Percentiles rank a stretch among this genome's conserved stretches.
These are phyloP conservation scores for Ustilago cynodontis DNA, from an alignment of 1,284 basidiomycete genomes.

Conservation along the genomic window DNA sequence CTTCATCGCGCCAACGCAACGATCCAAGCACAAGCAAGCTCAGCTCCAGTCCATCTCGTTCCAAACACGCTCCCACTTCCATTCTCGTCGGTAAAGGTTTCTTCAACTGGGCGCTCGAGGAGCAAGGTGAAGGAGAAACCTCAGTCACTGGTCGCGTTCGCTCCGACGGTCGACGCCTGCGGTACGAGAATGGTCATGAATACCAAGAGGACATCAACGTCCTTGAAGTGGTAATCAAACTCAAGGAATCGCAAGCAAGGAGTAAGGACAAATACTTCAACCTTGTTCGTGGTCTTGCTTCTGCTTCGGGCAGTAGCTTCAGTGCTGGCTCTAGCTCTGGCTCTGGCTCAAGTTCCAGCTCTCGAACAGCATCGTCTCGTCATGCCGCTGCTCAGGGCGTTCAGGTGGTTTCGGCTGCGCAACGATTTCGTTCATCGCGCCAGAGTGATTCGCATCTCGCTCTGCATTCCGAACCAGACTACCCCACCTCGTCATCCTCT, in stretches of 20 bases:
- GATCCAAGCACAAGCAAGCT: slow-evolving; percentile 44
- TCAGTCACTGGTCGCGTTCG: slow-evolving; percentile 64
- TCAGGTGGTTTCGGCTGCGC: slow-evolving; percentile 19
- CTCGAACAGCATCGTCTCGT: slow-evolving; percentile 14
- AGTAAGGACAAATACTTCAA: slow-evolving; percentile 63
- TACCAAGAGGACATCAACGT: slow-evolving; percentile 55
- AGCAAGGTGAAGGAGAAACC: slow-evolving; percentile 65
- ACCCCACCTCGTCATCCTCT: slow-evolving; percentile 38
- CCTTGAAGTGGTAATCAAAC: slow-evolving; percentile 63
- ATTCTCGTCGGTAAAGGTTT: slow-evolving; percentile 67
- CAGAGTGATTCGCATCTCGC: slow-evolving; percentile 29
- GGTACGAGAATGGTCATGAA: slow-evolving; percentile 61
- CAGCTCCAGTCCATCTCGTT: slow-evolving; percentile 30
- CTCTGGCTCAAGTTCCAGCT: slow-evolving; percentile 13
- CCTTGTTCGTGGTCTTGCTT: slow-evolving; percentile 52
- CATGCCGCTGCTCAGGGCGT: slow-evolving; percentile 2
- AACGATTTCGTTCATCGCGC: slow-evolving; percentile 27
- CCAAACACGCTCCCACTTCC: slow-evolving; percentile 31
- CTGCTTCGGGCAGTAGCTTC: slow-evolving; percentile 35
- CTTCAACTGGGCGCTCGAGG: slow-evolving; percentile 63
- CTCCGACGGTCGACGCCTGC: slow-evolving; percentile 45
- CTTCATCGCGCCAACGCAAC: slow-evolving; percentile 25
- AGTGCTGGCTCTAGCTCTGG: slow-evolving; percentile 29
- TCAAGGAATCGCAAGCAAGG: slow-evolving; percentile 62
- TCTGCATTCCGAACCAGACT: slow-evolving; percentile 47